Evolutionary conservation across 129 eudicot genomes (phyloP), one percentile per base, ranked within the genome.

Genomic region (Pseudognaphalium luteoalbum): DNA sequence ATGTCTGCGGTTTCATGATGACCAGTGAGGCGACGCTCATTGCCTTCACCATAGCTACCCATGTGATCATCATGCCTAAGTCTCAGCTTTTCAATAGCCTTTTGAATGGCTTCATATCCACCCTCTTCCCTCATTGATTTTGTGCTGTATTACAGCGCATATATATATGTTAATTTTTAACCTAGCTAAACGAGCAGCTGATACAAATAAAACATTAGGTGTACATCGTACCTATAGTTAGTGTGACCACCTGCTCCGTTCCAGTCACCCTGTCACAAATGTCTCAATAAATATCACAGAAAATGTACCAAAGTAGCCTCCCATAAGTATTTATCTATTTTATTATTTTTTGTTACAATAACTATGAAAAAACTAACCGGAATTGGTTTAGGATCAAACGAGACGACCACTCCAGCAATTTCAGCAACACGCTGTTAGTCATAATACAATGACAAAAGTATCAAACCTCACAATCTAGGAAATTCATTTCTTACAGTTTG

Each of bases 181-280:
- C 54, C 28, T 61, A 59, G 17, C 51, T 41, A 39, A 71, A 47
- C 12, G 6, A 29, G 3, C 10, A 66, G 6, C 7, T 67, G 21
- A 30, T 34, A 42, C 15, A 81, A 10, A 3, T 2, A 3, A 34
- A 63, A 3, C 52, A 35, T 60, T 22, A 32, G 28, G 5, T 6
- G 41, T 61, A 37, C 5, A 51, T 60, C 37, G 66, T 68, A 92
- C 98, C 96, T 93, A 81, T 86, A 90, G 70, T 90, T 93, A 2
- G 90, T 85, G 85, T 93, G 95, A 66, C 85, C 88, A 68, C 92
- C 96, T 1, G 98, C 96, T 6, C 96, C 96, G 58, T 88, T 93
- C 98, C 98, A 93, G 54, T 93, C 98, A 67, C 98, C 98, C 98
- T 92, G 83, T 69, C 58, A 51, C 15, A 77, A 83, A 44, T 41